Evolutionary conservation across 441 rosid species (phyloP), one percentile per base, ranked within the genome.

Genomic region (Gossypium schwendimanii): DNA sequence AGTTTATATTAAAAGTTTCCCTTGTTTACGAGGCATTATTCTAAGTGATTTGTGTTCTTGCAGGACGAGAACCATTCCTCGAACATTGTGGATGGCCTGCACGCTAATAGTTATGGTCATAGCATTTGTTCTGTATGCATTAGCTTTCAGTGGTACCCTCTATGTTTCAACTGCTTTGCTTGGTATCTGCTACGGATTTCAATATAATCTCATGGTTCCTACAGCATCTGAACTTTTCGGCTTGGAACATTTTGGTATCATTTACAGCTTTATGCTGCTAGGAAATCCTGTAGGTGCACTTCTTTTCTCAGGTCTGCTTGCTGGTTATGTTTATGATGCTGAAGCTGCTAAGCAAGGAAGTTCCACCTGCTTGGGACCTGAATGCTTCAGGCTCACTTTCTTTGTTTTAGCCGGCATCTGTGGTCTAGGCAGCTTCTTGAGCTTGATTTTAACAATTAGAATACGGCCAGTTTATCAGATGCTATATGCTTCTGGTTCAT

Each of bases 161-260:
- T 95, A 90, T 36, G 53, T 75, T 31, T 94, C 89, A 15, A 93
- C 97, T 15, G 87, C 89, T 55, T 81, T 95, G 36, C 79, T 93
- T 1, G 99, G 94, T 31, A 18, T 89, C 77, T 84, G 91, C 85
- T 90, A 68, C 49, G 99, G 99, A 11, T 81, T 87, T 79, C 90
- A 86, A 68, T 93, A 87, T 75, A 77, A 89, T 17, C 80, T 86
- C 45, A 79, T 83, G 86, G 91, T 95, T 54, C 88, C 99, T 8
- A 90, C 95, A 36, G 88, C 81, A 36, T 95, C 99, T 0, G 99
- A 95, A 82, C 97, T 95, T 63, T 95, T 95, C 36, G 99, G 98
- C 50, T 84, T 95, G 81, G 86, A 87, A 71, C 84, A 93, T 71
- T 93, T 95, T 62, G 98, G 99, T 47, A 71, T 95, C 58, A 95